Percentiles rank a stretch among this genome's conserved stretches.
phyloP scores from a whole-genome alignment of 331 rosid species.

The Quercus tomentella region DNA sequence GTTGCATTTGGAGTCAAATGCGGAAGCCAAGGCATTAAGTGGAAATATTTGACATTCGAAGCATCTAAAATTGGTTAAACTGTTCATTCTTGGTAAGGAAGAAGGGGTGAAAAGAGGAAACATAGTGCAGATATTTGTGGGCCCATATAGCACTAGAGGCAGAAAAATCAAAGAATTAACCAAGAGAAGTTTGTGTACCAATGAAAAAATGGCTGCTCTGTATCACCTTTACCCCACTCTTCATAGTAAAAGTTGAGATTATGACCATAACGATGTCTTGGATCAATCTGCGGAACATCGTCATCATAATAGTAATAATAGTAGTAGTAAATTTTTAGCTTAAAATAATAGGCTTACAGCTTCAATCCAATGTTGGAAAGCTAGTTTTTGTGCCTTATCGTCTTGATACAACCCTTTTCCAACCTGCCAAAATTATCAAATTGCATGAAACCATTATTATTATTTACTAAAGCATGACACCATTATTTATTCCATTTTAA shows the following conservation, averaged over 20 bases:
- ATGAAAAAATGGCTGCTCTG: constrained; percentile 88
- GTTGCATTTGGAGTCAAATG: not conserved
- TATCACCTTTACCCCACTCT: constrained; percentile 69
- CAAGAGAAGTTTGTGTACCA: constrained; percentile 42
- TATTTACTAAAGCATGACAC: not conserved
- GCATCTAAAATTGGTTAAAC: not conserved
- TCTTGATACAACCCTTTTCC: constrained; percentile 81
- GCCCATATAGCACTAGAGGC: not conserved
- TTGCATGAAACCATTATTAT: not conserved
- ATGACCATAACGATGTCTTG: constrained; percentile 91
- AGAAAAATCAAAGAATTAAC: not conserved
- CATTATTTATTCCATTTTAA: not conserved
- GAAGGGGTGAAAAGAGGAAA: too few species aligned
- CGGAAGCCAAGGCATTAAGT: not conserved
- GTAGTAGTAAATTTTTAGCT: not conserved
- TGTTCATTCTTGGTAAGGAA: not conserved
- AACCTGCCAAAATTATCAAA: constrained; percentile 47
- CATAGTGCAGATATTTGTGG: not conserved
- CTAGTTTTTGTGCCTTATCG: constrained; percentile 85
- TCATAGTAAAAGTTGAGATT: constrained; percentile 71
- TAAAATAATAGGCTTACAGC: constrained; percentile 44
- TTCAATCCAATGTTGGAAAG: constrained; percentile 98
- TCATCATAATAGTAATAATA: not conserved
- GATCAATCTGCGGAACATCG: constrained; percentile 65
- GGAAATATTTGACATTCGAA: not conserved